Evolutionary conservation across 164 flowering plant genomes (phyloP), one percentile per base, ranked within the genome.

Genomic region (Berberis vulgaris): DNA sequence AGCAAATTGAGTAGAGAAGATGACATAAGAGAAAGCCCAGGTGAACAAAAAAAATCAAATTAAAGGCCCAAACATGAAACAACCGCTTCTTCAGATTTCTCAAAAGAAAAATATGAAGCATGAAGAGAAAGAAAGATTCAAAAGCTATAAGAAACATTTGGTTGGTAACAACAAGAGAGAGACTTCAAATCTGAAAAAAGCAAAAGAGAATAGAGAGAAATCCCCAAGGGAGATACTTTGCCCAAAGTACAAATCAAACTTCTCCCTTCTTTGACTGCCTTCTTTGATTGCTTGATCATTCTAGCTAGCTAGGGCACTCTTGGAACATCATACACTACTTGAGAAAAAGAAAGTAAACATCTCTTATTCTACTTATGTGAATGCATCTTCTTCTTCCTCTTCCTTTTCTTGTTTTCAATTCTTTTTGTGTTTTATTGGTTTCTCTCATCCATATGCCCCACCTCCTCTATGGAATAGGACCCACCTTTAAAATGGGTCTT

Each of bases 251-350:
- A 67, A 67, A 73, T 74, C 67, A 66, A 76, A 74, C 64, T 72
- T 72, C 63, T 49, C 69, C 71, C 74, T 74, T 76, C 74, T 74
- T 76, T 74, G 82, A 74, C 78, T 74, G 78, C 72, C 71, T 74
- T 73, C 65, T 13, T 41, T 71, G 66, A 3, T 10, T 64, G 43
- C 65, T 46, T 61, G 41, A 26, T 46, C 13, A 2, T 61, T 49
- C 11, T 4, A 4, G 3, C 3, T 6, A 47, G 39, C 26, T 2
- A 61, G 63, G 63, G 12, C 12, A 61, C 10, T 58, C 43, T 58
- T 2, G 45, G 44, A 42, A 58, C 6, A 52, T 10, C 54, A 52
- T 4, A n/a, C 54, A 52, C 26, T 26, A 26, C 26, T 26, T 26
- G 26, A 26, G 26, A 26, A 26, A 26, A 26, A 26, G 26, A 26